Conservation (phyloP, 148 eudicot genomes). For the Silene uniflora region DNA sequence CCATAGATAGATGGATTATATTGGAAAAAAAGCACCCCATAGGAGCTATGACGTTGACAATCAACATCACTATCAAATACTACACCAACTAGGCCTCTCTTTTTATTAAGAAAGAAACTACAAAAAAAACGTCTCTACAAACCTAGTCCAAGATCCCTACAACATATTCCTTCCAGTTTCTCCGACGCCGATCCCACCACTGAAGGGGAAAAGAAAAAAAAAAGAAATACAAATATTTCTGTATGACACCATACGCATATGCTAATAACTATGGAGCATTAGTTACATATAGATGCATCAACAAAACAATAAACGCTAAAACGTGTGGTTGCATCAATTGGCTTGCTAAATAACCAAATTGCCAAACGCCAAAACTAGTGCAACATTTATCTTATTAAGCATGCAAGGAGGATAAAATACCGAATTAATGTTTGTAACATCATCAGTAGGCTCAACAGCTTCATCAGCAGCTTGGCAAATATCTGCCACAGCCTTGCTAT, state of each 20-base stretch:
- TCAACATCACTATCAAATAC: not conserved
- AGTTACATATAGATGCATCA: not conserved
- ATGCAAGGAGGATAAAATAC: constrained; percentile 30
- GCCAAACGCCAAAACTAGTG: not conserved
- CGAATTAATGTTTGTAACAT: constrained; percentile 37
- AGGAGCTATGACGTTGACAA: too few relatives aligned
- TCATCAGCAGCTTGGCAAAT: constrained; percentile 32
- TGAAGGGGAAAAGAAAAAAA: not conserved
- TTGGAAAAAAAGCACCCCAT: too few relatives aligned
- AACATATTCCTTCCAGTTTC: not conserved
- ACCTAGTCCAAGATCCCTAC: not conserved
- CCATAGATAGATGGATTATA: not conserved
- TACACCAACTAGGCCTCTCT: not conserved
- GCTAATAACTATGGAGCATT: not conserved
- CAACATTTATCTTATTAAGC: not conserved
- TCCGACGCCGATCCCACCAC: not conserved
- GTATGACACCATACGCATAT: not conserved
- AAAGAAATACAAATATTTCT: not conserved
- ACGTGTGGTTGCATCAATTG: not conserved
- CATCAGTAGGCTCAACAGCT: constrained; percentile 30
- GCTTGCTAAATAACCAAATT: constrained; percentile 33
- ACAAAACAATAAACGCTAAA: not conserved
- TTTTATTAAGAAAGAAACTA: not conserved
- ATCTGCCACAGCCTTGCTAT: constrained; percentile 49
- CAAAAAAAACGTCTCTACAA: not conserved